Evolutionary conservation across 225 moss, liverwort and hornwort genomes (phyloP).

Genomic region (Polytrichum formosum): DNA sequence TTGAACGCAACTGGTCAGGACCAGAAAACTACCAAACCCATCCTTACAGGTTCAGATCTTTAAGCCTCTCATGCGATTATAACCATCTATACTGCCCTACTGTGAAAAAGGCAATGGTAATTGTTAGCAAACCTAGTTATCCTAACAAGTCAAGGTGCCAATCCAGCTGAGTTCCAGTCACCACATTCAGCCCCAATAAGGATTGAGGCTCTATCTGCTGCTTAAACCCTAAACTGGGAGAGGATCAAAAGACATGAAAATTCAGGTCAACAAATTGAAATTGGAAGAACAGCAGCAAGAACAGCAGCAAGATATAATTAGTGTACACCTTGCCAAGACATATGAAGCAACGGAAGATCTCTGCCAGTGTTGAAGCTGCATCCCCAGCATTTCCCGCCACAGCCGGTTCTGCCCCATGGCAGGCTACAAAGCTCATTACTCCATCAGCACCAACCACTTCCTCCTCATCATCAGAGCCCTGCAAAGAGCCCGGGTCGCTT

Average conservation of each 20-base stretch:
- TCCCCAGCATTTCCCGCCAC: constrained; percentile 20
- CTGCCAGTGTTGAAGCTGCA: constrained; percentile 52
- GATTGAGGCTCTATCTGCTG: too few relatives aligned
- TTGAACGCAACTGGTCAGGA: too few relatives aligned
- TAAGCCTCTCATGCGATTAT: not conserved
- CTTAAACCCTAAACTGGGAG: too few relatives aligned
- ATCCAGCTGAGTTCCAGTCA: too few relatives aligned
- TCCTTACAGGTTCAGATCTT: too few relatives aligned
- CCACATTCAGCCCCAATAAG: too few relatives aligned
- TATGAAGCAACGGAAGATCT: constrained; percentile 69
- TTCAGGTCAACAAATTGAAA: not conserved
- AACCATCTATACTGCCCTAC: not conserved
- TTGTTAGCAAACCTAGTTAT: too few relatives aligned
- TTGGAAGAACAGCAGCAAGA: not conserved
- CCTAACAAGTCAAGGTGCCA: too few relatives aligned
- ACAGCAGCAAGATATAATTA: not conserved
- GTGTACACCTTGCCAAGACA: constrained; percentile 54
- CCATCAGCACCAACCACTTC: constrained; percentile 19
- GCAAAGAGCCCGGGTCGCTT: constrained; percentile 34
- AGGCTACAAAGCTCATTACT: constrained; percentile 29
- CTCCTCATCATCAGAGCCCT: constrained; percentile 28
- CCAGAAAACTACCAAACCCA: too few relatives aligned
- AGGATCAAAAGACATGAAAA: not conserved
- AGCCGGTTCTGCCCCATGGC: constrained; percentile 35
- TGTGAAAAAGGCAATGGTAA: not conserved